These are phyloP conservation scores for Alectoria sarmentosa DNA, from an alignment of 495 filamentous ascomycete genomes.

Conservation along the genomic window DNA sequence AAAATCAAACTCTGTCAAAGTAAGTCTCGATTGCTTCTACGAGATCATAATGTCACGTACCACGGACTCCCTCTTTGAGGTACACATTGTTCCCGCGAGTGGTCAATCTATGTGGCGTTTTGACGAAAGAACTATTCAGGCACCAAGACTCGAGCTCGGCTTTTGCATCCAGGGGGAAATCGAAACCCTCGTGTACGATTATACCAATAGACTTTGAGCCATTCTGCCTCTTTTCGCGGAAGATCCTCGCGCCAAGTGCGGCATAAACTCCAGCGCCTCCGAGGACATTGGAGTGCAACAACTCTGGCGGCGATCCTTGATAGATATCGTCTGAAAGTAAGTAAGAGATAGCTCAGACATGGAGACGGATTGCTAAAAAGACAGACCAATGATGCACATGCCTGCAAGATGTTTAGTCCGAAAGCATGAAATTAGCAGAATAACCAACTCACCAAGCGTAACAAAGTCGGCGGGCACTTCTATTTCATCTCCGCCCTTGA, in stretches of 20 bases:
- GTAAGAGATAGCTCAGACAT: conserved; percentile 1
- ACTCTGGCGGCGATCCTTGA: conserved; percentile 44
- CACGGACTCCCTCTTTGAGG: conserved; percentile 49
- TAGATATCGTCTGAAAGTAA: conserved; percentile 68
- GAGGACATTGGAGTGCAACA: conserved; percentile 48
- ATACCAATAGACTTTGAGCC: conserved; percentile 59
- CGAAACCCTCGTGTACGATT: conserved; percentile 83
- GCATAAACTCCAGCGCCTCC: conserved; percentile 85
- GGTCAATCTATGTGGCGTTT: conserved; percentile 60
- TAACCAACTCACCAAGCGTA: not conserved
- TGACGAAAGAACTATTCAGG: conserved; percentile 62
- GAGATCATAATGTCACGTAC: conserved; percentile 29
- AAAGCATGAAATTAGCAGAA: not conserved
- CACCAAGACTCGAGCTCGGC: conserved; percentile 60
- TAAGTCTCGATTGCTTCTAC: conserved; percentile 7
- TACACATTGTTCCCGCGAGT: conserved; percentile 94
- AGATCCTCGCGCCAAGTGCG: conserved; percentile 80
- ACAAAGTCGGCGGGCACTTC: not conserved
- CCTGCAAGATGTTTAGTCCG: conserved; percentile 33
- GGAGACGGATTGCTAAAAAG: conserved; percentile 6
- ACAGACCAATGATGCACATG: conserved; percentile 93
- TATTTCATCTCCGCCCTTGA: not conserved
- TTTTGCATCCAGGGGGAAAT: conserved; percentile 67
- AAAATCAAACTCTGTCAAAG: conserved; percentile 70
- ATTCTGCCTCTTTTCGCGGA: conserved; percentile 45